phyloP scores from a whole-genome alignment of 352 stramenopile species.

The Thalassiosira mediterranea region DNA sequence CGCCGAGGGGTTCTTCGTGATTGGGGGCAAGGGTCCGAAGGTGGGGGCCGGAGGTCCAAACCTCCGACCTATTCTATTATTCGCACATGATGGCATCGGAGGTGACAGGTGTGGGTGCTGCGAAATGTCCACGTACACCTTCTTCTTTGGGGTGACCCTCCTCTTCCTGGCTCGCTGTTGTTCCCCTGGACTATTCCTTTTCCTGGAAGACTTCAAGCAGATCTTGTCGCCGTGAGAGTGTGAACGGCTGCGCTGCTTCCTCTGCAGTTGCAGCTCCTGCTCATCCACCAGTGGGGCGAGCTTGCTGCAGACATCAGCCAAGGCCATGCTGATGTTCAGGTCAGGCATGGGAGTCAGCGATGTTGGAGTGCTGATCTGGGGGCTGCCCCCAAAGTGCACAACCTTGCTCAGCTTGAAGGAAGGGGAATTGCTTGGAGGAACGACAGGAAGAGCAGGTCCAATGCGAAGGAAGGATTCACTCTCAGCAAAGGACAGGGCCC shows the following conservation, averaged over 20 bases:
- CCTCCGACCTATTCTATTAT: slow-evolving; percentile 18
- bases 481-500: slow-evolving; percentile 19
- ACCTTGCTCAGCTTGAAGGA: slow-evolving; percentile 2
- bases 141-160: slow-evolving; percentile 23
- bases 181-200: slow-evolving; percentile 9
- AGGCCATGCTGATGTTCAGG: slow-evolving; percentile 22
- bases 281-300: slow-evolving; percentile 30
- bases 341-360: slow-evolving; percentile 1
- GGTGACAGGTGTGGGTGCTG: background rate
- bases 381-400: background rate
- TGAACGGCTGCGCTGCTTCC: slow-evolving; percentile 14
- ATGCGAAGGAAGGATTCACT: slow-evolving; percentile 33
- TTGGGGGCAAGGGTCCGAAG: too few relatives aligned
- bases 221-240: slow-evolving; percentile 14
- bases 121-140: slow-evolving; percentile 21
- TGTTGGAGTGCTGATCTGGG: slow-evolving; percentile 12
- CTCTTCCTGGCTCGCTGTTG: slow-evolving; percentile 29
- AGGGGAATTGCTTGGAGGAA: slow-evolving; percentile 45
- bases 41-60: too few relatives aligned
- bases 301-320: slow-evolving; percentile 50
- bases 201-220: slow-evolving; percentile 29
- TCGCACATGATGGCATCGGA: slow-evolving; percentile 6
- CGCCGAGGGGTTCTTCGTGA: too few relatives aligned
- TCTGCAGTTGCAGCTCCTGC: slow-evolving; percentile 12
- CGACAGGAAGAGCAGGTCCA: slow-evolving; percentile 13